phyloP scores from a whole-genome alignment of 2,329 filamentous ascomycete species.

The Aspergillus sp. region DNA sequence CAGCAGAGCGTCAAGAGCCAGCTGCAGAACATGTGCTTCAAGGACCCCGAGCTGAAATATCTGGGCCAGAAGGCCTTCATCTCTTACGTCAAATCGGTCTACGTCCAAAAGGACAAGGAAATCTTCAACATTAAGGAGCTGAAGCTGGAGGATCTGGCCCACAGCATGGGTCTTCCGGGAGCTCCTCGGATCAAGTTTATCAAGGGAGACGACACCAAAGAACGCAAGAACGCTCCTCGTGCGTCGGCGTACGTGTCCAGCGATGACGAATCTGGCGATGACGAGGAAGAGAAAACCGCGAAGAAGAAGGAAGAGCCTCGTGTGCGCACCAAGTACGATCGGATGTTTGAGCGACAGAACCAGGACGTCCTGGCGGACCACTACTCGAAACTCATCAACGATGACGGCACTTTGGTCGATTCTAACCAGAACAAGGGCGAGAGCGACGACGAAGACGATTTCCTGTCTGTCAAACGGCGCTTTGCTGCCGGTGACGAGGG shows the following conservation, averaged over 20 bases:
- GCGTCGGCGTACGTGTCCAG: constrained; percentile 61
- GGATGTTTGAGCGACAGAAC: constrained; percentile 96
- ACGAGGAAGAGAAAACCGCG: constrained; percentile 48
- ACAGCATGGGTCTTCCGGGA: constrained; percentile 83
- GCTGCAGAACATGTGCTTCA: constrained; percentile 92
- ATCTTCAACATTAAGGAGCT: constrained; percentile 82
- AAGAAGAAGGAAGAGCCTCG: constrained; percentile 62
- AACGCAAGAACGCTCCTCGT: constrained; percentile 80
- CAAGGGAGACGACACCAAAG: constrained; percentile 84
- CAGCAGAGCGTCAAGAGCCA: constrained; percentile 81
- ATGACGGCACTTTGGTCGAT: constrained; percentile 51
- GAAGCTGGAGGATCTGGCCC: constrained; percentile 80
- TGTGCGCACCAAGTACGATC: constrained; percentile 91
- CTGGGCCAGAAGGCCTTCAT: constrained; percentile 94
- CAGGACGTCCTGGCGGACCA: constrained; percentile 94
- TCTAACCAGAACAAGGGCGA: constrained; percentile 40
- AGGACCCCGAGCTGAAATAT: constrained; percentile 91
- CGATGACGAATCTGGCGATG: constrained; percentile 52
- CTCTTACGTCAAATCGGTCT: constrained; percentile 80
- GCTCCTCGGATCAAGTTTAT: constrained; percentile 91
- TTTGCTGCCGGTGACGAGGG: constrained; percentile 68
- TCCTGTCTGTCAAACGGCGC: constrained; percentile 86
- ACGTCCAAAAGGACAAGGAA: constrained; percentile 88
- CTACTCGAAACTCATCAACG: constrained; percentile 79
- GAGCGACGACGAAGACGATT: constrained; percentile 71